These are phyloP conservation scores for Colletotrichum filicis DNA, from an alignment of 2,329 filamentous ascomycete genomes.

Conservation along the genomic window DNA sequence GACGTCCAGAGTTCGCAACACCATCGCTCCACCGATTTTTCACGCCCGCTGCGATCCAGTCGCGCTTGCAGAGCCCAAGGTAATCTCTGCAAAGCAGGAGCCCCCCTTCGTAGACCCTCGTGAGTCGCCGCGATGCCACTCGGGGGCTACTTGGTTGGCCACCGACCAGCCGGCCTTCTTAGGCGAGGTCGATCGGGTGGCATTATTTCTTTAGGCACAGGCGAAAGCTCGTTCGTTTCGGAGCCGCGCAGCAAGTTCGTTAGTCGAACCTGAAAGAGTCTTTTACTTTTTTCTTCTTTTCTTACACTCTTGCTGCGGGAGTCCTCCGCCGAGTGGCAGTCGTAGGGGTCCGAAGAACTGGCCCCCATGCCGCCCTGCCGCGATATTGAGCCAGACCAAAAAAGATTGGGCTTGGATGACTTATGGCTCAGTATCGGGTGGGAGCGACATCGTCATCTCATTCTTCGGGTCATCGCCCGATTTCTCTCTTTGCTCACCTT, in stretches of 20 bases:
- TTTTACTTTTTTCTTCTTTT: background rate
- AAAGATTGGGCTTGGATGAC: slow-evolving; percentile 24
- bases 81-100: slow-evolving; percentile 6
- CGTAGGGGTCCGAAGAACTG: slow-evolving; percentile 4
- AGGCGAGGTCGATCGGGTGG: slow-evolving; percentile 20
- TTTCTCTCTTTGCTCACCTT: slow-evolving; percentile 1
- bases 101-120: background rate
- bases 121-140: slow-evolving; percentile 33
- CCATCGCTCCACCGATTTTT: slow-evolving; percentile 10
- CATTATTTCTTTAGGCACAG: slow-evolving; percentile 13
- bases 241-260: slow-evolving; percentile 10
- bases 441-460: slow-evolving; percentile 35
- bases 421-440: slow-evolving; percentile 14
- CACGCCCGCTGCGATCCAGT: slow-evolving; percentile 5
- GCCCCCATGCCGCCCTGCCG: slow-evolving; percentile 29
- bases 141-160: slow-evolving; percentile 32
- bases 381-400: slow-evolving; percentile 5
- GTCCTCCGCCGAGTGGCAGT: slow-evolving; percentile 28
- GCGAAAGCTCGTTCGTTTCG: slow-evolving; percentile 16
- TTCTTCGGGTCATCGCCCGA: slow-evolving; percentile 29
- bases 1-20: slow-evolving; percentile 19
- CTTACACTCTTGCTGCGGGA: background rate
- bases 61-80: slow-evolving; percentile 15
- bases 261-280: background rate
- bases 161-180: slow-evolving; percentile 13